phyloP scores from a whole-genome alignment of 2,329 filamentous ascomycete genomes.

The Pseudofabraea citricarpa region DNA sequence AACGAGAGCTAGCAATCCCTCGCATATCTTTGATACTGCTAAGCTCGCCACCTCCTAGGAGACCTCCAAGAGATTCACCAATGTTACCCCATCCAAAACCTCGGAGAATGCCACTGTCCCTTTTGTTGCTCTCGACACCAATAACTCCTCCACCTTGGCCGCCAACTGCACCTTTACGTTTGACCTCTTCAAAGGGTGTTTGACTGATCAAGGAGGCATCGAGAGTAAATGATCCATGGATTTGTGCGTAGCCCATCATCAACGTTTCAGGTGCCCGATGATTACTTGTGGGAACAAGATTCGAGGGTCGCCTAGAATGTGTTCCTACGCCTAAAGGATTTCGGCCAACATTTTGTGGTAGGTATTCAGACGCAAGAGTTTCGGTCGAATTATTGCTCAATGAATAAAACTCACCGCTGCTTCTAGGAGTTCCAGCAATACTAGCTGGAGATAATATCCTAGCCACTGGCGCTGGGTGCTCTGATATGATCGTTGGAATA shows the following conservation, averaged over 20 bases:
- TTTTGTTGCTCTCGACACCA: slow-evolving; percentile 68
- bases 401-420: slow-evolving; percentile 92
- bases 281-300: slow-evolving; percentile 34
- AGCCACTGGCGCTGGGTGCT: slow-evolving; percentile 55
- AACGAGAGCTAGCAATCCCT: slow-evolving; percentile 76
- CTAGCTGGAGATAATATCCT: slow-evolving; percentile 75
- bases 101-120: slow-evolving; percentile 74
- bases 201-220: slow-evolving; percentile 90
- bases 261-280: slow-evolving; percentile 65
- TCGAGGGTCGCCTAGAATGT: slow-evolving; percentile 38
- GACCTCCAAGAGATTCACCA: slow-evolving; percentile 79
- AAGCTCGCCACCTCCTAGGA: slow-evolving; percentile 81
- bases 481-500: slow-evolving; percentile 46
- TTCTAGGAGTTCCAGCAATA: slow-evolving; percentile 73
- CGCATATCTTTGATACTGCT: slow-evolving; percentile 97
- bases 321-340: slow-evolving; percentile 36
- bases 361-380: slow-evolving; percentile 86
- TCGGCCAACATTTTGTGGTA: slow-evolving; percentile 44
- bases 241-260: slow-evolving; percentile 97
- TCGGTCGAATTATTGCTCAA: slow-evolving; percentile 93
- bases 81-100: slow-evolving; percentile 85
- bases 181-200: slow-evolving; percentile 89
- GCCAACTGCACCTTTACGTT: slow-evolving; percentile 85
- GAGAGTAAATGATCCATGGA: slow-evolving; percentile 85
- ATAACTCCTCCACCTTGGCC: slow-evolving; percentile 84